Percentiles rank a stretch among this genome's conserved stretches.
Conservation (phyloP, 805 yeast species). For the Ogataea nonfermentans region DNA sequence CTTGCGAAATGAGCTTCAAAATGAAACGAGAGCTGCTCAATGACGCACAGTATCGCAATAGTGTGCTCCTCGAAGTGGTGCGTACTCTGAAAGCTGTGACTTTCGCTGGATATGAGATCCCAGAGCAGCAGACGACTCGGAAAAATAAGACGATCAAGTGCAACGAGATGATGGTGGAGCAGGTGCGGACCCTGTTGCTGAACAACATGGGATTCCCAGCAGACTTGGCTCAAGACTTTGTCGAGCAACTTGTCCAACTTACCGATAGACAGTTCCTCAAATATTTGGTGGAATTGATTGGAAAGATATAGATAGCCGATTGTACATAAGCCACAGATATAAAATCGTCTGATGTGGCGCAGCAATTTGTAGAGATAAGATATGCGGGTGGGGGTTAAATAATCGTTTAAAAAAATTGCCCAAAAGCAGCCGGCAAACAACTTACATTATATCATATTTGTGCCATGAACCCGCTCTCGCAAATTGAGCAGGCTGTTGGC, state of each 20-base stretch:
- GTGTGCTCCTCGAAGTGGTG: conserved; percentile 69
- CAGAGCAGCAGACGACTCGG: conserved; percentile 26
- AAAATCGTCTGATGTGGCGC: not conserved
- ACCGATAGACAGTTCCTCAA: conserved; percentile 68
- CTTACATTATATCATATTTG: not conserved
- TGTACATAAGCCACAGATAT: conserved; percentile 7
- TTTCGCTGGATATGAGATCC: conserved; percentile 33
- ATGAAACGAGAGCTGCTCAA: conserved; percentile 60
- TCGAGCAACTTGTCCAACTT: conserved; percentile 52
- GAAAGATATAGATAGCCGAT: conserved; percentile 18
- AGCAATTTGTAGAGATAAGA: conserved; percentile 5
- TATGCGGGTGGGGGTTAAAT: conserved; percentile 11
- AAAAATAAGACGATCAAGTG: conserved; percentile 26
- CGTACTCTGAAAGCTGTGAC: conserved; percentile 62
- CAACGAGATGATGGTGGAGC: conserved; percentile 33
- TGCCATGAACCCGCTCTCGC: conserved; percentile 9
- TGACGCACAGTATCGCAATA: conserved; percentile 76
- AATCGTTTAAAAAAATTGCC: conserved; percentile 9
- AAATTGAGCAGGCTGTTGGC: conserved; percentile 7
- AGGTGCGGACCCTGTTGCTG: conserved; percentile 37
- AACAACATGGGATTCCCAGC: conserved; percentile 62
- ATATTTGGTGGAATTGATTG: conserved; percentile 51
- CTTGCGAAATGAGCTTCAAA: conserved; percentile 80
- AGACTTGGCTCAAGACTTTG: conserved; percentile 58
- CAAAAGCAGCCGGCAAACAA: conserved; percentile 14